Conservation (phyloP, 2,329 filamentous ascomycete species). For the Exophiala spinifera region DNA sequence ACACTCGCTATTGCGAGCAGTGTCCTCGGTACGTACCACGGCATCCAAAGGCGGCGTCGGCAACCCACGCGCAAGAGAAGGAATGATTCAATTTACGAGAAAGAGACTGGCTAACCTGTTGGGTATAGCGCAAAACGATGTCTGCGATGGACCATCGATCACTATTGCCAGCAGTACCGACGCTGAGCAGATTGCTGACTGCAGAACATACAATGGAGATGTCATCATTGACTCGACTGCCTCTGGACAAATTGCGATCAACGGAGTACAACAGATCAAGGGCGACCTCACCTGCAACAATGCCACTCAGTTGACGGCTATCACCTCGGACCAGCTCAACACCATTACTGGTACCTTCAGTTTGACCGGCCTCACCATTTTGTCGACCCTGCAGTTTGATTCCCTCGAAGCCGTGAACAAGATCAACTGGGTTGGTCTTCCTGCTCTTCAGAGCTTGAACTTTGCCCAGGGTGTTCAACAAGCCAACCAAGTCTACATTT, state of each 20-base stretch:
- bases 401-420: constrained; percentile 61
- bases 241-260: constrained; percentile 58
- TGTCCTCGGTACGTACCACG: constrained; percentile 47
- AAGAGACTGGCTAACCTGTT: constrained; percentile 13
- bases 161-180: constrained; percentile 57
- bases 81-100: background rate
- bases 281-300: constrained; percentile 53
- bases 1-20: constrained; percentile 53
- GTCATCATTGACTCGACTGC: constrained; percentile 61
- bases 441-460: constrained; percentile 56
- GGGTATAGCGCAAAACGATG: constrained; percentile 19
- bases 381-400: constrained; percentile 66
- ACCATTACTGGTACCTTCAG: constrained; percentile 68
- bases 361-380: constrained; percentile 64
- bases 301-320: constrained; percentile 60
- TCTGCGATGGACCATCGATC: constrained; percentile 32
- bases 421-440: constrained; percentile 71
- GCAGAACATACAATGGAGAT: constrained; percentile 66
- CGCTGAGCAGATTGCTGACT: constrained; percentile 62
- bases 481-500: constrained; percentile 68
- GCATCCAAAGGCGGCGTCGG: background rate
- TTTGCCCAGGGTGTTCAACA: constrained; percentile 65
- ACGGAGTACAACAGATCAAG: constrained; percentile 57
- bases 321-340: constrained; percentile 61
- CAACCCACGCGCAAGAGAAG: constrained; percentile 4